Evolutionary conservation across 192 early-diverging fungal species (phyloP), one percentile per base, ranked within the genome.

Genomic region (Coemansia sp.): DNA sequence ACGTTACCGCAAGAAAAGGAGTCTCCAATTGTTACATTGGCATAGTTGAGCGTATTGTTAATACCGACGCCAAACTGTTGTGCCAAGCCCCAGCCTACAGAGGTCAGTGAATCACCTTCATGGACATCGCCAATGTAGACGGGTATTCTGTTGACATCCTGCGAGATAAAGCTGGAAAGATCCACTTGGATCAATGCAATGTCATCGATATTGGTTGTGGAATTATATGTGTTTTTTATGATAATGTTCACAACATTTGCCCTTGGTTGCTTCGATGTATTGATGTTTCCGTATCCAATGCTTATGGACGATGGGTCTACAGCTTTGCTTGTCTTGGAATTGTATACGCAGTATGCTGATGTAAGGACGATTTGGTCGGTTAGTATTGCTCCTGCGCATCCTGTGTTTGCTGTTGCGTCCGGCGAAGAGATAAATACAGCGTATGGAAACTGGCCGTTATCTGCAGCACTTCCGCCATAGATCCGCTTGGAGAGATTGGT

Each of bases 281-380:
- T 68, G 33, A 61, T 62, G 31, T 69, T 72, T 9, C 75, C 75
- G 37, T 65, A 77, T 4, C 75, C 75, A 56, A 77, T 59, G 16
- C 26, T 77, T 13, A 77, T 53, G 18, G 58, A 61, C n/a, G 65
- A 56, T 20, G 58, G 55, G 21, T 71, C 68, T 15, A 77, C 70
- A 4, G 75, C 29, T 31, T 68, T 63, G 2, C 34, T 40, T 12
- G 66, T 59, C 29, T 34, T 43, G 12, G 58, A 13, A 55, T 72
- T 59, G 55, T 72, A 72, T 13, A 78, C 56, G 29, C 75, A 78
- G 33, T 72, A 72, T 12, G 75, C 75, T 28, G 75, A 55, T 34
- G 75, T 78, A 15, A 78, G 69, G 21, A 78, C 53, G 34, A 78
- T 63, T 29, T 78, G 75, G 53, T 78, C 70, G 7, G 75, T 78